Evolutionary conservation across 331 rosid genomes (phyloP), one percentile per base, ranked within the genome.

Genomic region (Prunus yedoensis): DNA sequence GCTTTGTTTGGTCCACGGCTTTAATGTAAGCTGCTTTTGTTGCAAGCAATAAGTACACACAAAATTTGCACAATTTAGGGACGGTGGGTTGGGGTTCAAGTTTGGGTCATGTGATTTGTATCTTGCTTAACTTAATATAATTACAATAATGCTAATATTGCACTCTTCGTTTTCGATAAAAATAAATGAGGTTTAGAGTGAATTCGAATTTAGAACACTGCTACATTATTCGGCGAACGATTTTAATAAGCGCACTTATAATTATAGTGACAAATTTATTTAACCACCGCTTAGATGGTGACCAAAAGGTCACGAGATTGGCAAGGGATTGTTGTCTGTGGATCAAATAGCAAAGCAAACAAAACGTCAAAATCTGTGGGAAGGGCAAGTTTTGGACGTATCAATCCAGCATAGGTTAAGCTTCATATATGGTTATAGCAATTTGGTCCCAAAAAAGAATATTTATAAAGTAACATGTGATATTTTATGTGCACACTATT

Each of bases 1-100:
- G 89, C 87, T 51, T 74, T 84, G 89, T 80, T 35, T 83, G 88
- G 79, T 84, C 78, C 73, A 71, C 57, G 68, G 89, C 87, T 77
- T 83, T 66, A 68, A 71, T 77, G 74, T 74, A 81, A 80, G 87
- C 83, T 85, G 73, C 52, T 82, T 85, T 74, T 85, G 70, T 76
- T 32, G 14, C 53, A 71, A 68, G 74, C 70, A 74, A 58, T 64
- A 17, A 32, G 15, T 10, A 64, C 43, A 4, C 45, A 15, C 25
- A 2, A 58, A 47, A 45, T 69, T 69, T 32, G 38, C 38, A 43
- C 25, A 49, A 68, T 68, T 50, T 71, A 3, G 52, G 21, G 65
- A 32, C 52, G 0, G 47, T 32, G 63, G 23, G 63, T 18, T 70
- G 58, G 63, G 30, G 45, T 70, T 54, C 13, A 71, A 54, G 75